Conservation (phyloP, 1,284 basidiomycete genomes). For the Fomitopsis schrenkii region DNA sequence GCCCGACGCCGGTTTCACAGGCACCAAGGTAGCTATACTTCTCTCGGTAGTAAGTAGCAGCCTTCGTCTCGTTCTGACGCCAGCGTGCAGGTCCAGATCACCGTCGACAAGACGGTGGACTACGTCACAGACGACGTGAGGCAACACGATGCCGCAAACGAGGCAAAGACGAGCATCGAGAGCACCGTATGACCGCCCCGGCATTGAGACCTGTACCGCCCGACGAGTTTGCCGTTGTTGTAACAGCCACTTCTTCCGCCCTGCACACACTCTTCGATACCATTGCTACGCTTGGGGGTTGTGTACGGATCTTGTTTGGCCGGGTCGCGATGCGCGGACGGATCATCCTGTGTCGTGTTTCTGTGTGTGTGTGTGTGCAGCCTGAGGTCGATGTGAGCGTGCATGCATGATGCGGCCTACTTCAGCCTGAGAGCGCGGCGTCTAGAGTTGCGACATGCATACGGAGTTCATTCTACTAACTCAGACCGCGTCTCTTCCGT, state of each 20-base stretch:
- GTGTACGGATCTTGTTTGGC: background rate
- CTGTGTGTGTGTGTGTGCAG: too few species aligned
- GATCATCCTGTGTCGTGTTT: too few species aligned
- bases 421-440: background rate
- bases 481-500: background rate
- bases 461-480: background rate
- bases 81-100: conserved; percentile 21
- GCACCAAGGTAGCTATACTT: conserved; percentile 11
- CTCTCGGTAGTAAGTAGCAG: too few species aligned
- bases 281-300: background rate
- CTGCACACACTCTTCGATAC: background rate
- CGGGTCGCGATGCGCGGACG: background rate
- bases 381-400: too few species aligned
- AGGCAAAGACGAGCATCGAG: background rate
- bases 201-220: background rate
- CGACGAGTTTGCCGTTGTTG: background rate
- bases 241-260: background rate
- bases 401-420: too few species aligned
- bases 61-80: background rate
- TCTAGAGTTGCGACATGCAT: background rate
- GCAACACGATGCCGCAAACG: background rate
- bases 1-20: conserved; percentile 12
- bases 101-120: conserved; percentile 25
- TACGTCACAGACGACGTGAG: conserved; percentile 18
- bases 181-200: background rate